These are phyloP conservation scores for Bothriochloa decipiens DNA, from an alignment of 176 grass and related monocot species.

Conservation along the genomic window DNA sequence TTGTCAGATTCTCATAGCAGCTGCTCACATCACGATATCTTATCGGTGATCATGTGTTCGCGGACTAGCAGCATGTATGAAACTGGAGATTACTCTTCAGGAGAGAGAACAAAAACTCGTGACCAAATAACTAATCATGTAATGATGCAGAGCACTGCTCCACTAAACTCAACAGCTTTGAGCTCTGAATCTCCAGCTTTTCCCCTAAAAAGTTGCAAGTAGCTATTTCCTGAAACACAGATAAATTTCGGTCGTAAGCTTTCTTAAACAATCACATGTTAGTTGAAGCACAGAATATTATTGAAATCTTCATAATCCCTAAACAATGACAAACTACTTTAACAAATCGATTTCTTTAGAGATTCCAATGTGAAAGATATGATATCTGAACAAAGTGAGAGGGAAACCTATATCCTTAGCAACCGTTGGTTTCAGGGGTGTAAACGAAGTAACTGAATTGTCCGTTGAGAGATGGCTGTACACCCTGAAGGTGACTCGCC, in stretches of 20 bases:
- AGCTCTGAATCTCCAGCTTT: neutral
- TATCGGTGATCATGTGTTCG: neutral
- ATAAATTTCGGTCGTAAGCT: neutral
- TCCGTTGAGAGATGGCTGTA: neutral
- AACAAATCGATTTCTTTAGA: neutral
- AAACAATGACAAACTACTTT: neutral
- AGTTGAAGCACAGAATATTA: neutral
- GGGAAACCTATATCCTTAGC: conserved; percentile 16
- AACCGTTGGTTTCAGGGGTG: neutral
- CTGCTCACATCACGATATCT: conserved; percentile 11
- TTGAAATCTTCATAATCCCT: neutral
- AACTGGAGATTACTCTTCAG: neutral
- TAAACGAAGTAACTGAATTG: neutral
- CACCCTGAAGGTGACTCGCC: conserved; percentile 18
- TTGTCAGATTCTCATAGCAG: neutral
- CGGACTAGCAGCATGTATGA: neutral
- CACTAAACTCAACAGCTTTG: neutral
- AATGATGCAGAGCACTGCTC: conserved; percentile 1
- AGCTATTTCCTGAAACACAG: neutral
- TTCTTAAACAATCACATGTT: neutral
- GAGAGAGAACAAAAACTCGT: neutral
- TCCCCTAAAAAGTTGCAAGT: neutral
- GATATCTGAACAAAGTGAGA: conserved; percentile 32
- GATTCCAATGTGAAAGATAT: conserved; percentile 14
- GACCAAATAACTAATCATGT: neutral